Evolutionary conservation across 352 stramenopile species (phyloP).

Genomic region (Sclerospora graminicola): DNA sequence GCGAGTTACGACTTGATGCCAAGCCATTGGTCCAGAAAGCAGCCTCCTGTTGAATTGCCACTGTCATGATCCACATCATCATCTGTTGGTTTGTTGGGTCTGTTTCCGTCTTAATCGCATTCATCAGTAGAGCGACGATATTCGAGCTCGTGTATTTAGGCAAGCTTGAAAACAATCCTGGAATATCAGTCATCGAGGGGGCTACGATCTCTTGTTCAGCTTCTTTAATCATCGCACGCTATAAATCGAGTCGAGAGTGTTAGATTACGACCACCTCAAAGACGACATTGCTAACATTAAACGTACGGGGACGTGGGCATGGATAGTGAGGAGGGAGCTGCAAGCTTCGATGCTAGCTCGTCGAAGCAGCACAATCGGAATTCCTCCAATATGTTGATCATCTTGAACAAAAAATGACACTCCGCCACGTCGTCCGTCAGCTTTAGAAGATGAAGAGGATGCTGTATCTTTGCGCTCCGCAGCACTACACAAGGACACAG

Average conservation of each 20-base stretch:
- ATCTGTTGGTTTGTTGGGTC: constrained; percentile 85
- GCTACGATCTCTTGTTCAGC: constrained; percentile 59
- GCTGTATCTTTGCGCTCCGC: constrained; percentile 24
- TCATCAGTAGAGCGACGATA: constrained; percentile 73
- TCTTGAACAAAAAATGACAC: constrained; percentile 48
- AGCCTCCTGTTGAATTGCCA: constrained; percentile 82
- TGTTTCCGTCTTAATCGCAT: constrained; percentile 67
- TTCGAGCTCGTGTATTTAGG: constrained; percentile 82
- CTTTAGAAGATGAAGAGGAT: constrained; percentile 24
- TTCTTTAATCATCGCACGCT: constrained; percentile 64
- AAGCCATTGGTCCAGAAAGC: constrained; percentile 72
- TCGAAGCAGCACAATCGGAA: constrained; percentile 61
- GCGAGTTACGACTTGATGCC: constrained; percentile 72
- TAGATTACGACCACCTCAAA: not conserved
- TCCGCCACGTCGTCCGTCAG: constrained; percentile 24
- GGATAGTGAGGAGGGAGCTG: constrained; percentile 70
- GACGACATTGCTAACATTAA: not conserved
- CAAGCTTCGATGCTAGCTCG: constrained; percentile 73
- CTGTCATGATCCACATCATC: constrained; percentile 81
- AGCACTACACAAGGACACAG: constrained; percentile 9
- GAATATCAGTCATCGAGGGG: constrained; percentile 51
- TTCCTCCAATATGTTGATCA: constrained; percentile 59
- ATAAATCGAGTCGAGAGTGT: not conserved
- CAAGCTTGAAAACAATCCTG: constrained; percentile 66
- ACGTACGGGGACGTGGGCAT: constrained; percentile 50